phyloP scores from a whole-genome alignment of 2,329 filamentous ascomycete species.

The Epichloe aotearoae region DNA sequence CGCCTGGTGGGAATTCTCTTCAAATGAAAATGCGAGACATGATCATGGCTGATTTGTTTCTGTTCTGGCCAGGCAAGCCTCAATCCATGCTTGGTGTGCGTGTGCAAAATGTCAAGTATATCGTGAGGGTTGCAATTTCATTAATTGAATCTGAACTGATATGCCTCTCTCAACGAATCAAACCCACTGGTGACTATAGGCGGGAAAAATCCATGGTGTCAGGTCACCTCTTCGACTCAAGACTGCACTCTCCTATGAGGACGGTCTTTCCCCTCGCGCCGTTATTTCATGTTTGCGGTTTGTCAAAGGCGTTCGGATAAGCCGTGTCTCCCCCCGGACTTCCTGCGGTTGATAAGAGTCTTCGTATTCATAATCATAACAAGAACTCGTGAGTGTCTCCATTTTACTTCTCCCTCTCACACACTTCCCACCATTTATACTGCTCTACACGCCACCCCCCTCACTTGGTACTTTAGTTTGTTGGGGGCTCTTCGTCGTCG shows the following conservation, averaged over 20 bases:
- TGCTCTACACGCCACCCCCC: neutral
- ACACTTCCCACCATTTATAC: neutral
- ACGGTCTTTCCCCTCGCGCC: neutral
- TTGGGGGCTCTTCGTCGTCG: conserved; percentile 57
- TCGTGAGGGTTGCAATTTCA: neutral
- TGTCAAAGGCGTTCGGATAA: neutral
- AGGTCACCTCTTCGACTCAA: neutral
- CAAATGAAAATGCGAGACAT: neutral
- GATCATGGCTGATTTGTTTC: neutral
- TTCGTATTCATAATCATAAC: conserved; percentile 5
- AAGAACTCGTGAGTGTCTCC: neutral
- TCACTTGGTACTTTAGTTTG: conserved; percentile 23
- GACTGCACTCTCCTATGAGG: neutral
- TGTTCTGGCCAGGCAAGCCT: neutral
- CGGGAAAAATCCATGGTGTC: neutral
- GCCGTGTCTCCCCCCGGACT: neutral
- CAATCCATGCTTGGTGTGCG: too few relatives aligned
- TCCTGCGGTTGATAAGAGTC: neutral
- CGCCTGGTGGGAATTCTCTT: neutral
- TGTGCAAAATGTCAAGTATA: too few relatives aligned
- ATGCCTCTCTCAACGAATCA: neutral
- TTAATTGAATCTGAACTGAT: neutral
- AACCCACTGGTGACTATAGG: neutral
- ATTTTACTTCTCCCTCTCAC: neutral
- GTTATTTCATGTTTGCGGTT: neutral